Conservation (phyloP, 1,139 yeast species). For the Sugiyamaella pinicola region DNA sequence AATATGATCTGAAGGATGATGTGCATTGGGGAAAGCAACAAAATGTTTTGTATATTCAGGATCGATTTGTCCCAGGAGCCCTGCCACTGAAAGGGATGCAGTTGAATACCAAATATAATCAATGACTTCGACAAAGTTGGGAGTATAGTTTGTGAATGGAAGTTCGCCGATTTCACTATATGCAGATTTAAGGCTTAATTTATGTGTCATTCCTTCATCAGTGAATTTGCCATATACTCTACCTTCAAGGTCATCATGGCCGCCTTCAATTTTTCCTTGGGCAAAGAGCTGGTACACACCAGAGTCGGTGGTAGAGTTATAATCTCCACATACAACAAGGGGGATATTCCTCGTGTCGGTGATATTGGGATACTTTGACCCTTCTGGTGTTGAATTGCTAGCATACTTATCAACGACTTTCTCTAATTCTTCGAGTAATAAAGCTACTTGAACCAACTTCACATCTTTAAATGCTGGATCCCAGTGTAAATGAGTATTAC, state of each 20-base stretch:
- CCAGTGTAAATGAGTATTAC: constrained; percentile 97
- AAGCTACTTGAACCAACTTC: constrained; percentile 92
- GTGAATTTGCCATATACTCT: constrained; percentile 91
- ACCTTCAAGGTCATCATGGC: constrained; percentile 80
- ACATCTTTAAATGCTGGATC: constrained; percentile 97
- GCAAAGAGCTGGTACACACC: constrained; percentile 92
- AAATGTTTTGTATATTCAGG: constrained; percentile 70
- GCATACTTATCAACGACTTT: constrained; percentile 57
- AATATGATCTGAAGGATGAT: constrained; percentile 93
- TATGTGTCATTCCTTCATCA: constrained; percentile 83
- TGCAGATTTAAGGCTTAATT: constrained; percentile 79
- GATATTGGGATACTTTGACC: constrained; percentile 38
- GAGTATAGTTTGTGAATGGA: constrained; percentile 93
- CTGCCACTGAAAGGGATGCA: constrained; percentile 73
- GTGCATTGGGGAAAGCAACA: constrained; percentile 92
- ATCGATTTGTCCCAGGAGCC: constrained; percentile 83
- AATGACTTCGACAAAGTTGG: constrained; percentile 87
- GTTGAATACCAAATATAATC: constrained; percentile 97
- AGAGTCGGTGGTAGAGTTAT: constrained; percentile 81
- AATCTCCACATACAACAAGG: constrained; percentile 89
- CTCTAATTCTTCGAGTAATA: constrained; percentile 85
- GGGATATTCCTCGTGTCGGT: constrained; percentile 69
- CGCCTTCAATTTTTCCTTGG: constrained; percentile 64
- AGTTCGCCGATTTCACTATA: constrained; percentile 84
- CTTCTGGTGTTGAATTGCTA: constrained; percentile 43